A percentile compares a stretch with the other conserved stretches of the same genome.
Evolutionary conservation across 495 filamentous ascomycete species (phyloP).

Genomic region (Aspergillus nanangensis): DNA sequence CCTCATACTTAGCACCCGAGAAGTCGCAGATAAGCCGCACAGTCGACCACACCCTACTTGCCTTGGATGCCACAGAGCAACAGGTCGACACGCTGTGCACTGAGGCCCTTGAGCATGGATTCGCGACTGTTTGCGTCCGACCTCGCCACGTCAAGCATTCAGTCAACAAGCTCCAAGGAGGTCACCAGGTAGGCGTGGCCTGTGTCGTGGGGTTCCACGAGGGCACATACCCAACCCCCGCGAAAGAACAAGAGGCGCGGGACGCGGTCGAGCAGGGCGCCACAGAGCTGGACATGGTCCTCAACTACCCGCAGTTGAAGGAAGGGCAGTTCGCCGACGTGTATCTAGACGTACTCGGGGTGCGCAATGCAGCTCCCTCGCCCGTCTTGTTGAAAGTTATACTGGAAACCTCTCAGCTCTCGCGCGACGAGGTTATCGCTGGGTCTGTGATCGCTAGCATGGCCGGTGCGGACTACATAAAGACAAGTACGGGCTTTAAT

Average conservation of each 20-base stretch:
- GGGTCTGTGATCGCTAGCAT: conserved; percentile 53
- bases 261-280: conserved; percentile 56
- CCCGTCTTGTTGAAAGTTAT: conserved; percentile 59
- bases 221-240: conserved; percentile 49
- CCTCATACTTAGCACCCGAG: conserved; percentile 19
- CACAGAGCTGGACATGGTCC: conserved; percentile 63
- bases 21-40: conserved; percentile 26
- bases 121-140: conserved; percentile 60
- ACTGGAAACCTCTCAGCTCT: conserved; percentile 59
- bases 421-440: conserved; percentile 51
- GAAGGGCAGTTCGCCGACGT: conserved; percentile 44
- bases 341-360: conserved; percentile 53
- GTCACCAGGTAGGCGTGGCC: conserved; percentile 46
- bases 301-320: conserved; percentile 55
- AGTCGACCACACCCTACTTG: conserved; percentile 67
- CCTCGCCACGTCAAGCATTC: conserved; percentile 48
- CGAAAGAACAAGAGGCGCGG: conserved; percentile 52
- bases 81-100: conserved; percentile 60
- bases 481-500: conserved; percentile 67
- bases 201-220: conserved; percentile 67
- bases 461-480: conserved; percentile 62
- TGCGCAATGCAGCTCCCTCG: conserved; percentile 46
- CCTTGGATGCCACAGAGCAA: conserved; percentile 43
- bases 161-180: conserved; percentile 44
- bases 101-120: conserved; percentile 55